Base-by-base conservation (phyloP, 1,139 yeast genomes). In the Magnusiomyces fungicola region DNA sequence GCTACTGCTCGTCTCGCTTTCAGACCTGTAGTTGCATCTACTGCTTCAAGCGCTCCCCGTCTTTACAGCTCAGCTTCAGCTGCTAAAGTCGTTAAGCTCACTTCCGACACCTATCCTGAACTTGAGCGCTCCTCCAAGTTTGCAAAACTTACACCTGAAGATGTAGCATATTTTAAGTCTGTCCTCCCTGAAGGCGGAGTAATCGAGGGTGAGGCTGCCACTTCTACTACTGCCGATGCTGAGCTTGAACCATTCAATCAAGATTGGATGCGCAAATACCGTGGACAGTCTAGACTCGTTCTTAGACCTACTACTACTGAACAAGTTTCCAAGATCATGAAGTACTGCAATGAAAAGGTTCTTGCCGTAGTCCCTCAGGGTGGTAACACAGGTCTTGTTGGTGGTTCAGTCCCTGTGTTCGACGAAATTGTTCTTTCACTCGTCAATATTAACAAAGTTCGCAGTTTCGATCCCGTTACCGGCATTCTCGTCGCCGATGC, bases 361-460 rank as follows among this genome's bases (percentile, higher is more conserved):
- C 69, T 90, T 36, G 96, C 97, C 0, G 82, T 90, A 43, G 96
- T 88, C 5, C 97, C 98, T 12, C 97, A 92, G 68, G 96, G 97
- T 62, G 98, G 98, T 55, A 90, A 90, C 67, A 90, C 97, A 2
- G 97, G 97, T 19, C 76, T 90, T 48, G 98, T 92, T 36, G 98
- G 97, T 51, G 98, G 97, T 1, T 84, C 95, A 1, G 80, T 82
- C 27, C 97, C 98, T 0, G 82, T 90, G 1, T 92, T 89, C 66
- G 98, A 90, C 65, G 98, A 90, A 68, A 79, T 92, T 45, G 76
- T 90, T 30, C 58, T 90, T 29, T 83, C 89, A 1, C 69, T 88
- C 49, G 69, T 84, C 30, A 77, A 76, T 60, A 64, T 92, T 74
- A 89, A 88, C 71, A 77, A 84, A 61, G 77, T 92, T 56, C 78